Base-by-base conservation (phyloP, 129 eudicot species). In the Artemisia annua region DNA sequence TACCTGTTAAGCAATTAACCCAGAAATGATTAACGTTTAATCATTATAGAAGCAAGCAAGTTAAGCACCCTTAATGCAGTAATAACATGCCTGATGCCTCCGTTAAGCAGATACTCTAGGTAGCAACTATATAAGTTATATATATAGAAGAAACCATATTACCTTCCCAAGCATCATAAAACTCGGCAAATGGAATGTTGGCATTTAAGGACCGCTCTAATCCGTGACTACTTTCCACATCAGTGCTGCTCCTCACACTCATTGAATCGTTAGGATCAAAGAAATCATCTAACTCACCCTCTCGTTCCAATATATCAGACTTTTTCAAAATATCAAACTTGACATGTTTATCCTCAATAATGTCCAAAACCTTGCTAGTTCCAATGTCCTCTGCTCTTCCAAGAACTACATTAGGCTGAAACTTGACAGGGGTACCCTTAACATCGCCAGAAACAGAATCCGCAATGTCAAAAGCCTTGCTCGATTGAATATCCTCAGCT, bases 121-220 rank as follows among this genome's bases (percentile, higher is more conserved):
- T 30, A 30, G 35, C 1, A 30, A 30, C 35, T 30, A 30, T 30
- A 30, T 4, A 3, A 30, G 4, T 4, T 30, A 30, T 30, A 4
- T 30, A 30, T 3, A 30, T 30, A 30, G 35, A 3, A 30, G 35
- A 4, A 30, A 30, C 2, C 0, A 30, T 0, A 70, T 55, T 83
- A 93, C 98, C 98, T 84, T 93, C 98, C 92, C 95, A 86, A 58
- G 97, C 98, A 89, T 93, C 98, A 82, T 75, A 93, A 77, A 89
- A 93, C 88, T 89, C 97, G 44, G 88, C 79, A 69, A 73, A 46
- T 11, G 92, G 89, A 15, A 91, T 81, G 56, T 74, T 18, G 39
- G 67, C 55, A 69, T 43, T 72, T 59, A 79, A 67, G 39, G 83
- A 52, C 66, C 78, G 84, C 15, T 93, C 96, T 22, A 67, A 58